Evolutionary conservation across 73 alveolate genomes (phyloP).

Genomic region (Tetrahymena malaccensis): DNA sequence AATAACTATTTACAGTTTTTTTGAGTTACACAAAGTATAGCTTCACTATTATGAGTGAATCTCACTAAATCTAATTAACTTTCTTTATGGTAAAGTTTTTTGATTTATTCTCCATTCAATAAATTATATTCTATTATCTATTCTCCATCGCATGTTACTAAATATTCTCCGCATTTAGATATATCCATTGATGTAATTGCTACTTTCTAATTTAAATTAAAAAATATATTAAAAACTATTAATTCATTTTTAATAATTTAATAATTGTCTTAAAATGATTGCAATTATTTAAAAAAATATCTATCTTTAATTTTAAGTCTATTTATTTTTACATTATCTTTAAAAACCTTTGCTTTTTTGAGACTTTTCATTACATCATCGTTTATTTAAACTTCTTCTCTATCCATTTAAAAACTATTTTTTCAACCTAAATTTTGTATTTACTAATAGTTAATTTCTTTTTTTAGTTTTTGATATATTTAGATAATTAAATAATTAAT

Average conservation of each 20-base stretch:
- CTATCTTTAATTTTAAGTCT: too few relatives aligned
- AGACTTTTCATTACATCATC: neutral
- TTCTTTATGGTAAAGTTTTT: neutral
- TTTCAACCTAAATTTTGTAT: neutral
- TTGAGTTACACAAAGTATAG: conserved; percentile 52
- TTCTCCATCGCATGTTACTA: neutral
- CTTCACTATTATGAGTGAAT: conserved; percentile 50
- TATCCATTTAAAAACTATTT: neutral
- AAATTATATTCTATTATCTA: neutral
- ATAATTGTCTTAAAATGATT: neutral
- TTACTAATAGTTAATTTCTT: neutral
- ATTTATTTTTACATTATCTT: neutral
- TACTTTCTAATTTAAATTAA: neutral
- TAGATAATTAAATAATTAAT: neutral
- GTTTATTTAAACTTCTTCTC: neutral
- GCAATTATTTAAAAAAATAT: too few relatives aligned
- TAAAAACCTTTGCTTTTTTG: neutral
- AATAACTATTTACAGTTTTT: neutral
- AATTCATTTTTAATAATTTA: neutral
- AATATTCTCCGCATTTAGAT: neutral
- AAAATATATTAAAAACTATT: neutral
- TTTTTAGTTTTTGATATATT: neutral
- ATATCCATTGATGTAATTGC: neutral
- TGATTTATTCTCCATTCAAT: neutral
- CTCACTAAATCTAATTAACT: neutral